These are phyloP conservation scores for Mycena floridula DNA, from an alignment of 768 basidiomycete genomes.

Conservation along the genomic window DNA sequence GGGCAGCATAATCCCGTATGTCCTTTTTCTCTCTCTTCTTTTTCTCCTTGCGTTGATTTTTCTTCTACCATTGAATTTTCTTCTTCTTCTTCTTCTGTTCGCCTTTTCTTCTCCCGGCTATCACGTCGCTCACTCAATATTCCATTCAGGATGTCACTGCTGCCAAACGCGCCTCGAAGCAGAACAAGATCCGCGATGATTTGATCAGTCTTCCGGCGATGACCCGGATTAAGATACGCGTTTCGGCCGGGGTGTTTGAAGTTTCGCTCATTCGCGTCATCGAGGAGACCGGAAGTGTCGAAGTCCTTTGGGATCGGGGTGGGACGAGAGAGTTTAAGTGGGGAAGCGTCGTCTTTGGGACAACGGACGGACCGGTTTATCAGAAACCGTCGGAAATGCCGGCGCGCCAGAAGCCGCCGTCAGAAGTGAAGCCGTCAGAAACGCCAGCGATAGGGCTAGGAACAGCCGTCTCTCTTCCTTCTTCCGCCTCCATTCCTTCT, in stretches of 20 bases:
- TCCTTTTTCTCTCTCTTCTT: conserved; percentile 10
- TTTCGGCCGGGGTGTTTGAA: conserved; percentile 81
- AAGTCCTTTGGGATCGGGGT: conserved; percentile 77
- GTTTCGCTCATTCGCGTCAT: conserved; percentile 71
- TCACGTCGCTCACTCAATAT: conserved; percentile 1
- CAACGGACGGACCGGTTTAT: conserved; percentile 60
- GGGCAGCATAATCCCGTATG: conserved; percentile 88
- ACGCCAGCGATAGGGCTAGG: too few relatives aligned
- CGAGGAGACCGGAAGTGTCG: conserved; percentile 63
- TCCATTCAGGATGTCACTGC: conserved; percentile 59
- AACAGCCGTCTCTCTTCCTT: too few relatives aligned
- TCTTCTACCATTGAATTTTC: too few relatives aligned
- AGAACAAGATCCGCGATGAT: conserved; percentile 66
- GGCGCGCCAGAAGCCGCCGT: too few relatives aligned
- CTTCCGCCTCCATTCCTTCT: too few relatives aligned
- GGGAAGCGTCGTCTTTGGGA: conserved; percentile 76
- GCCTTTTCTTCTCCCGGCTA: background rate
- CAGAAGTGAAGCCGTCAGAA: too few relatives aligned
- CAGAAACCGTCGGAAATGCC: conserved; percentile 62
- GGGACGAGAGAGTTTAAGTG: conserved; percentile 76
- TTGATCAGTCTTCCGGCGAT: conserved; percentile 65
- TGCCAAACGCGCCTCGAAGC: conserved; percentile 67
- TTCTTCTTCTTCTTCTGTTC: too few relatives aligned
- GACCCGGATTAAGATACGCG: conserved; percentile 78
- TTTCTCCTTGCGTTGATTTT: background rate